These are phyloP conservation scores for Bassia scoparia DNA, from an alignment of 148 eudicot genomes.

Conservation along the genomic window DNA sequence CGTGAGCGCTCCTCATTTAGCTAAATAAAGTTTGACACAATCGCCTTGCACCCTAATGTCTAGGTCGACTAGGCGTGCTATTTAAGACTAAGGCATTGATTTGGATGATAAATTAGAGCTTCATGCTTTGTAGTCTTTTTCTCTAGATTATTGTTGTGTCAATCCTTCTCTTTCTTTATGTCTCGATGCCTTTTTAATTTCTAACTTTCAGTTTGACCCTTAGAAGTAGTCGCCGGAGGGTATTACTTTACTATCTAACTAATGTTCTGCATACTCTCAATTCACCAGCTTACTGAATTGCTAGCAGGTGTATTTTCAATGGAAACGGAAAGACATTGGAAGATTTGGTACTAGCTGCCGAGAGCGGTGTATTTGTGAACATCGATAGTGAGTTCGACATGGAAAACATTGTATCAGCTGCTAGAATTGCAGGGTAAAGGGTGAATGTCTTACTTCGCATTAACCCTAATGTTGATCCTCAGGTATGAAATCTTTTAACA, in stretches of 20 bases:
- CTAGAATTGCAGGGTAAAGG: constrained; percentile 75
- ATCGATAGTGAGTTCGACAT: constrained; percentile 88
- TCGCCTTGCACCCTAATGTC: no score
- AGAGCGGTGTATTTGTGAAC: constrained; percentile 77
- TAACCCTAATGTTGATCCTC: constrained; percentile 98
- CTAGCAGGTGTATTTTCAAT: constrained; percentile 75
- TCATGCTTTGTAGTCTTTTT: no score
- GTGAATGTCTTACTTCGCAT: constrained; percentile 94
- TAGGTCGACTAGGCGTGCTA: no score
- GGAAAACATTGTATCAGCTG: constrained; percentile 86
- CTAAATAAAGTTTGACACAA: no score
- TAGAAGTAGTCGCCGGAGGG: background rate
- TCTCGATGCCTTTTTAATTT: no score
- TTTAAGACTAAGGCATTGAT: no score
- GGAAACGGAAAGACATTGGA: constrained; percentile 83
- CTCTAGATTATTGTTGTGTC: no score
- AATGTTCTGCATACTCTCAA: background rate
- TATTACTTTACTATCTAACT: background rate
- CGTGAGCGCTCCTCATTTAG: no score
- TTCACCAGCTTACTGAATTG: constrained; percentile 12
- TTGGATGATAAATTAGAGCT: no score
- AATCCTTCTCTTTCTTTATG: no score
- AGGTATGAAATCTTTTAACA: constrained; percentile 41
- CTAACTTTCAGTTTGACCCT: no score
- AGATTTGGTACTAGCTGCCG: constrained; percentile 88